These are phyloP conservation scores for Graphilbum sp. DNA, from an alignment of 2,329 filamentous ascomycete species.

Conservation along the genomic window DNA sequence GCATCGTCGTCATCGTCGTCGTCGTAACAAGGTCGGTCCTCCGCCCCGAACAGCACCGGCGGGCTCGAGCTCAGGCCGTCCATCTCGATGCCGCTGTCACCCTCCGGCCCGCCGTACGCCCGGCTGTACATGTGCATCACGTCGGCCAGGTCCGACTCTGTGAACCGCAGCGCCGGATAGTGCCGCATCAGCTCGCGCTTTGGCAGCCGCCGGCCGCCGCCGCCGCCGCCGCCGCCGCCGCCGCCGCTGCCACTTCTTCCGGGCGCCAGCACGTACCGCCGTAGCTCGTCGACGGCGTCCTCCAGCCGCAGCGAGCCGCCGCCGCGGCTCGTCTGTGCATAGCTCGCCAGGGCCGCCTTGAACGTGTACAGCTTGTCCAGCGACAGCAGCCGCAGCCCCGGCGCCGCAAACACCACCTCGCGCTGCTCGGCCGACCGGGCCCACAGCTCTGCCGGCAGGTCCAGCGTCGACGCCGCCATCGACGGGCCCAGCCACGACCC, in stretches of 20 bases:
- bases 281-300: conserved; percentile 46
- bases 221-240: conserved; percentile 34
- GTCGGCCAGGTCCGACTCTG: conserved; percentile 31
- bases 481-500: conserved; percentile 27
- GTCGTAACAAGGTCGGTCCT: too few relatives aligned
- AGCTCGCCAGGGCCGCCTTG: conserved; percentile 42
- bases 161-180: conserved; percentile 35
- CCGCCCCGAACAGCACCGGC: too few relatives aligned
- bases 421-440: conserved; percentile 41
- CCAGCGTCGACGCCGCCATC: conserved; percentile 24
- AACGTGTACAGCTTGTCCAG: conserved; percentile 49
- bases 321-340: conserved; percentile 23
- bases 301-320: conserved; percentile 30
- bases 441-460: conserved; percentile 34
- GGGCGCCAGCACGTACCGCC: conserved; percentile 39
- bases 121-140: conserved; percentile 39
- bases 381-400: conserved; percentile 41
- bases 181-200: conserved; percentile 34
- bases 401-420: conserved; percentile 42
- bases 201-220: conserved; percentile 26
- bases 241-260: conserved; percentile 28
- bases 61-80: conserved; percentile 15
- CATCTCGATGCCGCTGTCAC: conserved; percentile 28
- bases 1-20: too few relatives aligned
- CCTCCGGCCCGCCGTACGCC: conserved; percentile 34